These are phyloP conservation scores for Carex sylvatica DNA, from an alignment of 202 grass and related monocot species.

Conservation along the genomic window DNA sequence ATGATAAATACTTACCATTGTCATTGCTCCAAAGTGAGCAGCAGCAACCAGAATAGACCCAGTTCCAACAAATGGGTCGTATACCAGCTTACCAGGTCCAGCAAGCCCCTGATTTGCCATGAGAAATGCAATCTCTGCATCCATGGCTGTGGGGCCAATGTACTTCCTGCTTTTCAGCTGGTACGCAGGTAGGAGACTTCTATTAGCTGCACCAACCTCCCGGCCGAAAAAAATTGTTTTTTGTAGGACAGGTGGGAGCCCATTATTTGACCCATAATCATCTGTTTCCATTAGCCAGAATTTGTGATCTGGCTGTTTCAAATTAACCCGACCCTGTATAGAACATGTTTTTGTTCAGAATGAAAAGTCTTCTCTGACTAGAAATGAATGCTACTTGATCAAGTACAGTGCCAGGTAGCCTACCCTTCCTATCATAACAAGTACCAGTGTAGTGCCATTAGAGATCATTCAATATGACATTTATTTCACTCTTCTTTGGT, in stretches of 20 bases:
- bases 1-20: slow-evolving; percentile 62
- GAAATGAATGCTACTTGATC: background rate
- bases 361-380: background rate
- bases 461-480: background rate
- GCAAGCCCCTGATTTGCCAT: slow-evolving; percentile 93
- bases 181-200: slow-evolving; percentile 80
- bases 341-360: background rate
- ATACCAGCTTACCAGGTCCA: slow-evolving; percentile 63
- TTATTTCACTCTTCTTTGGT: background rate
- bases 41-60: slow-evolving; percentile 93
- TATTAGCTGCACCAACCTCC: slow-evolving; percentile 81
- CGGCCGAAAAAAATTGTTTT: slow-evolving; percentile 87
- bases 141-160: slow-evolving; percentile 93
- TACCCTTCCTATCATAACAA: background rate
- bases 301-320: slow-evolving; percentile 70
- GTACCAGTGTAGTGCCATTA: background rate
- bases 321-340: slow-evolving; percentile 75
- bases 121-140: slow-evolving; percentile 91
- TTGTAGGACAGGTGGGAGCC: slow-evolving; percentile 75
- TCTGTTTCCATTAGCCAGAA: slow-evolving; percentile 95
- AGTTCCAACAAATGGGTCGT: slow-evolving; percentile 92
- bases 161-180: slow-evolving; percentile 93
- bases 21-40: slow-evolving; percentile 95
- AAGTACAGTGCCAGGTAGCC: slow-evolving; percentile 16
- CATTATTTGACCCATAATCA: slow-evolving; percentile 77